phyloP scores from a whole-genome alignment of 768 basidiomycete species.

The Auricularia cornea region DNA sequence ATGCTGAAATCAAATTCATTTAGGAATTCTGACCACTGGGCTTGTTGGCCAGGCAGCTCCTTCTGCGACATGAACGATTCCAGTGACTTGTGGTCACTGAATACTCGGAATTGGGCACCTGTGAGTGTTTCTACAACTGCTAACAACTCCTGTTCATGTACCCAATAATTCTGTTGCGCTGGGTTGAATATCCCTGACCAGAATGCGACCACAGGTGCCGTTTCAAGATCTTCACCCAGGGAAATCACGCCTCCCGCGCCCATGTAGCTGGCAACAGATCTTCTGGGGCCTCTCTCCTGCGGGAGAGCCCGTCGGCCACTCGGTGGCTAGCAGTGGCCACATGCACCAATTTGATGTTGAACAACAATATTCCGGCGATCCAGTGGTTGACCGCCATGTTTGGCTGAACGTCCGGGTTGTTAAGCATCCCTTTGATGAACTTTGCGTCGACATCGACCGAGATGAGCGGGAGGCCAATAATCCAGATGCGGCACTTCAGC shows the following conservation, averaged over 20 bases:
- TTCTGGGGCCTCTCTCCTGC: no score
- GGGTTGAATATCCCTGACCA: slow-evolving; percentile 29
- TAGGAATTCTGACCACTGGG: slow-evolving; percentile 3
- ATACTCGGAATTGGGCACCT: neutral
- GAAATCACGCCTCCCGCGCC: slow-evolving; percentile 23
- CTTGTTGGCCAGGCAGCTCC: neutral
- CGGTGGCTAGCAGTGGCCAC: slow-evolving; percentile 19
- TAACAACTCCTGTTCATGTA: slow-evolving; percentile 33
- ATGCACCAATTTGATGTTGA: slow-evolving; percentile 22
- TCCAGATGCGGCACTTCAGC: neutral
- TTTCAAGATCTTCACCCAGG: slow-evolving; percentile 22
- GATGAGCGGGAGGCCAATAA: neutral
- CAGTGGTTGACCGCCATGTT: slow-evolving; percentile 6
- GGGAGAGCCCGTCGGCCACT: slow-evolving; percentile 19
- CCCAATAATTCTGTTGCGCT: slow-evolving; percentile 33
- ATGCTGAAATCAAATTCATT: slow-evolving; percentile 6
- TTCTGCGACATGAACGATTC: slow-evolving; percentile 2
- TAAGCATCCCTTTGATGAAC: slow-evolving; percentile 9
- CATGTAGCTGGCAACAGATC: no score
- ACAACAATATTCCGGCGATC: slow-evolving; percentile 4
- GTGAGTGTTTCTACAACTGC: slow-evolving; percentile 24
- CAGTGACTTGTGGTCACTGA: slow-evolving; percentile 4
- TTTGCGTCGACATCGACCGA: slow-evolving; percentile 8
- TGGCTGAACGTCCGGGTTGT: slow-evolving; percentile 7
- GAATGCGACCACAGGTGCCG: slow-evolving; percentile 22